phyloP scores from a whole-genome alignment of 495 filamentous ascomycete species.

The Daldinia decipiens region DNA sequence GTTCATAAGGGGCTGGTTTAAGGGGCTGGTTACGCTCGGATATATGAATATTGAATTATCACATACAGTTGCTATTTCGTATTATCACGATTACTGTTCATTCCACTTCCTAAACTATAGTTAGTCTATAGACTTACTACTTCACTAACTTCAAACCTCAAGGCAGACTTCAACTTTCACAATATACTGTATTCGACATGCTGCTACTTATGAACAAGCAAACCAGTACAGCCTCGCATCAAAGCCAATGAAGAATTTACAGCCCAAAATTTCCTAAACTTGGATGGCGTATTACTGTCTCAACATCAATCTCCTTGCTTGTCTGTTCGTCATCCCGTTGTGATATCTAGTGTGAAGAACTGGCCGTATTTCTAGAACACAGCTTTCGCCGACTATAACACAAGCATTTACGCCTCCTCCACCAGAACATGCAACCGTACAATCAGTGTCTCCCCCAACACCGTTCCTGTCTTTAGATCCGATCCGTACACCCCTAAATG shows the following conservation, averaged over 20 bases:
- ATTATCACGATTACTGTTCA: too few species aligned
- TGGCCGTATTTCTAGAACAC: slow-evolving; percentile 12
- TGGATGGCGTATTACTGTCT: slow-evolving; percentile 29
- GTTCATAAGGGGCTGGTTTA: too few species aligned
- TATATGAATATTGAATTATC: too few species aligned
- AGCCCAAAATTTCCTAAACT: background rate
- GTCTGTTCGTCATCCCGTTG: slow-evolving; percentile 13
- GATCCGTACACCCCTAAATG: slow-evolving; percentile 21
- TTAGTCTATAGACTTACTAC: background rate
- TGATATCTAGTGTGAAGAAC: slow-evolving; percentile 25
- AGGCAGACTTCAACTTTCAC: background rate
- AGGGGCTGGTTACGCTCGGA: too few species aligned
- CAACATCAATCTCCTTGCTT: slow-evolving; percentile 30
- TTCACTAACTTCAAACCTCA: background rate
- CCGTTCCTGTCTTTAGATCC: slow-evolving; percentile 13
- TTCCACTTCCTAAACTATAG: too few species aligned
- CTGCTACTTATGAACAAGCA: background rate
- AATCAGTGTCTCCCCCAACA: slow-evolving; percentile 14
- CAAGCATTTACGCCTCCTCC: slow-evolving; percentile 23
- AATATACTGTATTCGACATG: background rate
- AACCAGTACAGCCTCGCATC: background rate
- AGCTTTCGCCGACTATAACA: slow-evolving; percentile 2
- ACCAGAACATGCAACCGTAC: slow-evolving; percentile 23
- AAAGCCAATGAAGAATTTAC: background rate
- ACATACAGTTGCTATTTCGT: too few species aligned